A percentile compares a stretch with the other conserved stretches of the same genome.
Conservation (phyloP, 495 filamentous ascomycete species). For the Tuber microsphaerosporum region DNA sequence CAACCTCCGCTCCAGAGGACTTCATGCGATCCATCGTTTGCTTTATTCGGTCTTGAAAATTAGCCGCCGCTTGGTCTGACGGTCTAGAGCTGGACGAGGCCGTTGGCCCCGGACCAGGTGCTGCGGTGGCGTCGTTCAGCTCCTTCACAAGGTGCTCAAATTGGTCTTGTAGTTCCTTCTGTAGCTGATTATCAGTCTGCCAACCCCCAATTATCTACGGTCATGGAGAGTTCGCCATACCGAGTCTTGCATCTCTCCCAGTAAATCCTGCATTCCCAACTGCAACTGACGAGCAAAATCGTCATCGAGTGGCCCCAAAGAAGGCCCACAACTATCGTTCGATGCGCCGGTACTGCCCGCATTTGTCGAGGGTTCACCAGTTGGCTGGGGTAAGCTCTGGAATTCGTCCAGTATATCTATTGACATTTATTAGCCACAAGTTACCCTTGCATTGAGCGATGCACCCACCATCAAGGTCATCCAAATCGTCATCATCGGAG, state of each 20-base stretch:
- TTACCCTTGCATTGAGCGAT: slow-evolving; percentile 9
- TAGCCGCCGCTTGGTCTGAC: slow-evolving; percentile 18
- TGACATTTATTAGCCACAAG: background rate
- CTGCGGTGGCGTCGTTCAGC: slow-evolving; percentile 51
- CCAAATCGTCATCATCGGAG: slow-evolving; percentile 78
- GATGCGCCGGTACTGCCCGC: slow-evolving; percentile 46
- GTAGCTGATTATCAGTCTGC: background rate
- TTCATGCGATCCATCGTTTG: slow-evolving; percentile 93
- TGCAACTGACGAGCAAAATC: slow-evolving; percentile 79
- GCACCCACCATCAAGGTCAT: slow-evolving; percentile 75
- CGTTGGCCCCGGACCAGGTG: slow-evolving; percentile 32
- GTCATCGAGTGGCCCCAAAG: slow-evolving; percentile 48
- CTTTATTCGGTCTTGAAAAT: slow-evolving; percentile 82
- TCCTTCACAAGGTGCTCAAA: slow-evolving; percentile 80
- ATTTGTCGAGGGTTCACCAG: slow-evolving; percentile 45
- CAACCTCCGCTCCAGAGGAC: slow-evolving; percentile 70
- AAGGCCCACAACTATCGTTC: slow-evolving; percentile 14
- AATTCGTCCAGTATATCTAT: slow-evolving; percentile 90
- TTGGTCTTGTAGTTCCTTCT: slow-evolving; percentile 76
- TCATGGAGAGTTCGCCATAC: slow-evolving; percentile 39
- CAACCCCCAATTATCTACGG: background rate
- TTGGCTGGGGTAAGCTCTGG: slow-evolving; percentile 51
- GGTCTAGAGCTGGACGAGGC: slow-evolving; percentile 14
- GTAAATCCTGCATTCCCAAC: slow-evolving; percentile 74
- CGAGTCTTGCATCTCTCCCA: slow-evolving; percentile 61